phyloP scores from a whole-genome alignment of 768 basidiomycete genomes.

The Amanita polypyramis region DNA sequence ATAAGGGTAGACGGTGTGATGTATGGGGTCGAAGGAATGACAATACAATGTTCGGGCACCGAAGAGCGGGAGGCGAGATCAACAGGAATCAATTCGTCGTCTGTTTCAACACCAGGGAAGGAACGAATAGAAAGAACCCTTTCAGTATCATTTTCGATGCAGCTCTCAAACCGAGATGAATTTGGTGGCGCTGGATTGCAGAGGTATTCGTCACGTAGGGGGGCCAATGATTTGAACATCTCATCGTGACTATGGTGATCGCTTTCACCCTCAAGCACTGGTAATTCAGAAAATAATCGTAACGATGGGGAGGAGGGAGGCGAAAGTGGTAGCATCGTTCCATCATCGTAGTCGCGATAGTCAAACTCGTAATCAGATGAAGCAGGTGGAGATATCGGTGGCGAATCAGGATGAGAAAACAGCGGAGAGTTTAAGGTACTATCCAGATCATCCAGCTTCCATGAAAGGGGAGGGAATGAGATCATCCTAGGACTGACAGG shows the following conservation, averaged over 20 bases:
- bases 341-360: slow-evolving; percentile 12
- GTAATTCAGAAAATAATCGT: slow-evolving; percentile 7
- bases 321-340: not conserved
- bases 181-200: not conserved
- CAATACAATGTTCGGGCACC: slow-evolving; percentile 3
- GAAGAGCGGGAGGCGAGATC: slow-evolving; percentile 9
- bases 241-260: not conserved
- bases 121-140: slow-evolving; percentile 19
- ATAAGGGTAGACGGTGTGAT: slow-evolving; percentile 5
- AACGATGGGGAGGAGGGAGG: slow-evolving; percentile 10
- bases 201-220: not conserved
- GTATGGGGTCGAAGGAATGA: slow-evolving; percentile 6
- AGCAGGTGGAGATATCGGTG: slow-evolving; percentile 15
- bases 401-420: slow-evolving; percentile 14
- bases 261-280: slow-evolving; percentile 2
- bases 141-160: not conserved
- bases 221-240: not conserved
- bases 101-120: slow-evolving; percentile 32
- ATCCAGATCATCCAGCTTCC: not conserved
- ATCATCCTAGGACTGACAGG: not conserved
- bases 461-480: too few relatives aligned
- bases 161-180: not conserved
- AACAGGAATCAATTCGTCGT: slow-evolving; percentile 29
- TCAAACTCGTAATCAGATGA: slow-evolving; percentile 19
- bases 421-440: not conserved